Evolutionary conservation across 306 rosid genomes (phyloP), one percentile per base, ranked within the genome.

Genomic region (Glycine latifolia): DNA sequence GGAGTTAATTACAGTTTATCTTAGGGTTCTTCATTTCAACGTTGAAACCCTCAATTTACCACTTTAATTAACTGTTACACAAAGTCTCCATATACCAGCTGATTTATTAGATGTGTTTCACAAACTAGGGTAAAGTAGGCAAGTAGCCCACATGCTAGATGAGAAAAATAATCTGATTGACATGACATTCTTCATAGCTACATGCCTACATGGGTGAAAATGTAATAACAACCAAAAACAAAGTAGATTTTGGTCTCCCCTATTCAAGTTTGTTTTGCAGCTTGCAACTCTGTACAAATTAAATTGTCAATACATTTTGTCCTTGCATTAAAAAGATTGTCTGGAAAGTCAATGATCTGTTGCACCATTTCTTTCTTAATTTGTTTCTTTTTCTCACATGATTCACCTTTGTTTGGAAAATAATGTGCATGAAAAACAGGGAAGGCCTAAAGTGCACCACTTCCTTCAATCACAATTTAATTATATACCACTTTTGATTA

Each of bases 261-360:
- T 0, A 82, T 75, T 33, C 0, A 13, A 16, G 37, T 20, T 55
- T 62, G 66, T 53, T 52, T 60, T 78, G 50, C 13, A 75, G 47
- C 15, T 67, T 54, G 62, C 17, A 74, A 26, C 37, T 48, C n/a
- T 68, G 47, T 16, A 15, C 48, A 66, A 70, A 26, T 26, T 26
- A 26, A 26, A n/a, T 62, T 55, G 50, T 60, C 65, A 11, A 81
- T 26, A 7, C 59, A 63, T 80, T 26, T 54, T 58, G 75, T 35
- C 83, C 79, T 77, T 77, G 67, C 83, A 58, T 79, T 20, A 62
- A 73, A 79, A 67, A 66, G 81, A 82, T 83, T 75, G 79, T 43
- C 0, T 10, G 17, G 46, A 47, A 81, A 87, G 92, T 91, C 91
- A 89, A 89, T 86, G 47, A 85, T 89, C 43, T 26, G 91, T 76